Conservation (phyloP, 495 filamentous ascomycete species). For the Cryomyces minteri region DNA sequence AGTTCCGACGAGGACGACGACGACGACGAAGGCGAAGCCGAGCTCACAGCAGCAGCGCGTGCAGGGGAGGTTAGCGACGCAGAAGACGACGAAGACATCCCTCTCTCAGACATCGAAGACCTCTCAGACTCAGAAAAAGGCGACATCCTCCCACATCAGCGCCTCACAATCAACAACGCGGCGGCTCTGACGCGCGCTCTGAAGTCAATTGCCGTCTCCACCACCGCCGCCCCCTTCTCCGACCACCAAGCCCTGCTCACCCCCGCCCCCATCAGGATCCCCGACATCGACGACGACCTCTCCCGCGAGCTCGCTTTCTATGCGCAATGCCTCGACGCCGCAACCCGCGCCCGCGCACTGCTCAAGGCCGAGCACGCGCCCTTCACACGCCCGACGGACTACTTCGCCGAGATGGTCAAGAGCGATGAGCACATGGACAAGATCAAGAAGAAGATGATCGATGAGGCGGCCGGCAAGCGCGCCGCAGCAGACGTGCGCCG, state of each 20-base stretch:
- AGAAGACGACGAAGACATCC: slow-evolving; percentile 38
- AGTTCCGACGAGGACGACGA: slow-evolving; percentile 5
- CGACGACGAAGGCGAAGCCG: slow-evolving; percentile 21
- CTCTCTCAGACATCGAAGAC: slow-evolving; percentile 64
- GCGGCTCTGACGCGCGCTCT: slow-evolving; percentile 59
- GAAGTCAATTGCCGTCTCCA: slow-evolving; percentile 55
- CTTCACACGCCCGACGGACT: slow-evolving; percentile 80
- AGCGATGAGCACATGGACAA: slow-evolving; percentile 94
- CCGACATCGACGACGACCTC: slow-evolving; percentile 71
- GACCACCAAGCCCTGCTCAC: slow-evolving; percentile 43
- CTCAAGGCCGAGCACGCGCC: slow-evolving; percentile 68
- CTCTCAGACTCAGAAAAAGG: slow-evolving; percentile 65
- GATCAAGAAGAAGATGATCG: slow-evolving; percentile 83
- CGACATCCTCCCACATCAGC: slow-evolving; percentile 73
- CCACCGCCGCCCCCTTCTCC: slow-evolving; percentile 39
- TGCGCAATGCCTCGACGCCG: slow-evolving; percentile 70
- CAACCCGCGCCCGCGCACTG: slow-evolving; percentile 43
- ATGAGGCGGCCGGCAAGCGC: slow-evolving; percentile 84
- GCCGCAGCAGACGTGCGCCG: slow-evolving; percentile 77
- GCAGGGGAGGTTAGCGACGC: slow-evolving; percentile 8
- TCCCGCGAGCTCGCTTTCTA: slow-evolving; percentile 87
- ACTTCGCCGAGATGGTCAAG: slow-evolving; percentile 98
- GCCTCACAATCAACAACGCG: slow-evolving; percentile 94
- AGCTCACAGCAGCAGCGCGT: neutral
- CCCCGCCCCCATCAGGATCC: slow-evolving; percentile 31